phyloP scores from a whole-genome alignment of 345 rosid species.

The Stellera chamaejasme region DNA sequence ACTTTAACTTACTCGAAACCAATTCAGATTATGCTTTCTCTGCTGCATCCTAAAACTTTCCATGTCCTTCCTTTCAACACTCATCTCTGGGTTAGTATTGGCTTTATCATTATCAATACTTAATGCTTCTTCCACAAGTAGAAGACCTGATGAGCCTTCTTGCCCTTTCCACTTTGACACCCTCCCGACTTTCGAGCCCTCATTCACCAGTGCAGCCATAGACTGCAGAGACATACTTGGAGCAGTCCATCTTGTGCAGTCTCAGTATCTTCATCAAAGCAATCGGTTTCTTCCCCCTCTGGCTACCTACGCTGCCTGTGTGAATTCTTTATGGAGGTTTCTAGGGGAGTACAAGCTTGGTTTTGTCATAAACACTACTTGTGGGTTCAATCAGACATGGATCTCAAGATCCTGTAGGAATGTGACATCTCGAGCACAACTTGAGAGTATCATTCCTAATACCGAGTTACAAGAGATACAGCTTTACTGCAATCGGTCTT shows the following conservation, averaged over 20 bases:
- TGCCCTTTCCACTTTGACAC: conserved; percentile 27
- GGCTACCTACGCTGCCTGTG: conserved; percentile 15
- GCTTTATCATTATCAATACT: conserved; percentile 4
- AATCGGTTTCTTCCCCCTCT: conserved; percentile 27
- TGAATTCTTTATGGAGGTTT: conserved; percentile 17
- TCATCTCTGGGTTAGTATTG: conserved; percentile 3
- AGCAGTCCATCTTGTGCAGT: conserved; percentile 21
- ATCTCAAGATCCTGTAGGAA: conserved; percentile 19
- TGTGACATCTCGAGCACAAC: conserved; percentile 19
- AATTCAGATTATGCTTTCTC: too few relatives aligned
- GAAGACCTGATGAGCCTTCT: conserved; percentile 4
- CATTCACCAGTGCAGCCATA: conserved; percentile 4
- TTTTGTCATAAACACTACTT: conserved; percentile 21
- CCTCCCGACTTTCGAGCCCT: conserved; percentile 13
- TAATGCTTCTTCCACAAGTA: neutral
- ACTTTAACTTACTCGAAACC: too few relatives aligned
- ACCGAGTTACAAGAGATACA: conserved; percentile 16
- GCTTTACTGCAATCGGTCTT: conserved; percentile 19
- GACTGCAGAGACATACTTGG: conserved; percentile 15
- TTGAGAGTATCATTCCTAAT: conserved; percentile 26
- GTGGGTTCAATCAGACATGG: conserved; percentile 22
- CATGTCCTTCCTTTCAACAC: conserved; percentile 12
- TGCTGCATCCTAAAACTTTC: too few relatives aligned
- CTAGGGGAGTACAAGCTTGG: conserved; percentile 11
- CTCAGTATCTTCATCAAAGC: conserved; percentile 20